Base-by-base conservation (phyloP, 2,329 filamentous ascomycete species). In the Ophiocordyceps robertsii region DNA sequence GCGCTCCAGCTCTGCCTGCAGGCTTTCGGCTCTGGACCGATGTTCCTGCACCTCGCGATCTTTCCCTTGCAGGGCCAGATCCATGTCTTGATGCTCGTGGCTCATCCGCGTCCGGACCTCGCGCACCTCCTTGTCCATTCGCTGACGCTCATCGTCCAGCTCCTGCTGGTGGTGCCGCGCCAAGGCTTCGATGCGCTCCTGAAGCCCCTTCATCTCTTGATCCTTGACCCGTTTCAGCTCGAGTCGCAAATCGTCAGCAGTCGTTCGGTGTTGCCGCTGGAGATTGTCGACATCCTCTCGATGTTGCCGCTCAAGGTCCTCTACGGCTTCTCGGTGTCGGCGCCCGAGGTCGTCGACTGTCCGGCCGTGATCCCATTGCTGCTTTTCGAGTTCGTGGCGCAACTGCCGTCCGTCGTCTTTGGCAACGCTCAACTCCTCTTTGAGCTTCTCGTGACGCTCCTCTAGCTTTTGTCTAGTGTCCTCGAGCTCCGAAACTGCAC, bases 131-230 rank as follows among this genome's bases (percentile, higher is more conserved):
- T 69, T 70, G 17, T 73, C 61, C 44, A 73, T 69, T 41, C 68
- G 68, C 37, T 57, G 66, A 42, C 73, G 67, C 55, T 88, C 79
- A 38, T 82, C 75, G 29, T 84, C 78, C 14, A 86, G 57, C 52
- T 85, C 77, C 17, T 68, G 67, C 33, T 79, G 73, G 47, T 83
- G 69, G 38, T 73, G 74, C 42, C 75, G 70, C 52, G 77, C 74
- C 30, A 87, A 51, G 5, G 77, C 73, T 6, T 79, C 75, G 14
- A 90, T 55, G 41, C 84, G 80, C 42, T 85, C 79, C 46, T 77
- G 71, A 49, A 90, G 80, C 38, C 73, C 68, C 43, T 72, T 75
- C 13, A 72, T 64, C 33, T 68, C 61, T 62, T 68, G 47, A 49
- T 62, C 58, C 64, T 61, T 62, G 5, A 64, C 39, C 29, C 53